These are phyloP conservation scores for Neurospora sp. DNA, from an alignment of 2,329 filamentous ascomycete species.

Conservation along the genomic window DNA sequence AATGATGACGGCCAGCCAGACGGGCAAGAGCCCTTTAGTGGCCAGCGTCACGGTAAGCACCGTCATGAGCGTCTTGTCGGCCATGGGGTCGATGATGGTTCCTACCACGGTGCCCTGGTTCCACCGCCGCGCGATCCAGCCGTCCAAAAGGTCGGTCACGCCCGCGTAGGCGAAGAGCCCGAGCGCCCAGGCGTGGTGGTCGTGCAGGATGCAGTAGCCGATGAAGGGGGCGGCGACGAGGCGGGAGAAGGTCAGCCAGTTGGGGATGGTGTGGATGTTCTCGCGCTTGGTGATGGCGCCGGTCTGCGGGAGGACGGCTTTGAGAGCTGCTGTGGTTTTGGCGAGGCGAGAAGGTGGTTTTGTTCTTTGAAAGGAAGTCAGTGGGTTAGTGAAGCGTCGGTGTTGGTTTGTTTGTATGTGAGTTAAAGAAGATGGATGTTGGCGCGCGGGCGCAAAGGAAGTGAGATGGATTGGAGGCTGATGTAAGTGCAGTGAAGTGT, in stretches of 20 bases:
- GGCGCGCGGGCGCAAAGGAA: background rate
- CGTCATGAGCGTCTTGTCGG: constrained; percentile 94
- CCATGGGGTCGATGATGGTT: constrained; percentile 91
- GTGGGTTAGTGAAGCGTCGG: background rate
- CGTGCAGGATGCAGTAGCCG: constrained; percentile 79
- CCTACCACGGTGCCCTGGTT: constrained; percentile 88
- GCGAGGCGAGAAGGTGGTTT: background rate
- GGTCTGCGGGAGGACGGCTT: constrained; percentile 2
- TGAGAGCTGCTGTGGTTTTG: constrained; percentile 1
- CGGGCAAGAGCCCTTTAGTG: constrained; percentile 70
- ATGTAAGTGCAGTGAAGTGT: background rate
- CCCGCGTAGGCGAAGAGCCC: constrained; percentile 87
- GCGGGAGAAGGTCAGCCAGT: constrained; percentile 80
- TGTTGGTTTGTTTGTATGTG: background rate
- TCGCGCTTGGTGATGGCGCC: constrained; percentile 47
- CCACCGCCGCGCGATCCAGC: constrained; percentile 84
- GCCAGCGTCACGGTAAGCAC: constrained; percentile 79
- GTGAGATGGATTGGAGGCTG: background rate
- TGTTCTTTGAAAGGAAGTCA: background rate
- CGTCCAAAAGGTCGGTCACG: constrained; percentile 84
- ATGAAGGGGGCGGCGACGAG: constrained; percentile 74
- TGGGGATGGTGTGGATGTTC: constrained; percentile 96
- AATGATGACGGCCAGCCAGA: constrained; percentile 84
- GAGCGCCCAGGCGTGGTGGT: constrained; percentile 68
- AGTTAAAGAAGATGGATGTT: background rate